Evolutionary conservation across 176 grass and related monocot genomes (phyloP), one percentile per base, ranked within the genome.

Genomic region (Hordeum vulgare): DNA sequence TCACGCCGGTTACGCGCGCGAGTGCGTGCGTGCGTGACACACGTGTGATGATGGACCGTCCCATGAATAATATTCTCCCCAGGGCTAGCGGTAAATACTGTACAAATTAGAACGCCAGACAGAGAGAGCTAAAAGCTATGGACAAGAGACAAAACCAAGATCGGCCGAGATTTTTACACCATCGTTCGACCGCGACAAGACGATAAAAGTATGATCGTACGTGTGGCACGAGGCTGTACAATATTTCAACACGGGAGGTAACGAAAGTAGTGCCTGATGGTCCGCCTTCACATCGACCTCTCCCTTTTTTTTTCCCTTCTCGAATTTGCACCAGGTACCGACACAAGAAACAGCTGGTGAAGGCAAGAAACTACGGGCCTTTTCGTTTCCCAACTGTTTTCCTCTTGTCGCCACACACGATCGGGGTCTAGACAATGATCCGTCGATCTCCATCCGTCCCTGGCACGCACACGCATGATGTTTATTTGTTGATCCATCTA

Each of bases 341-440:
- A 71, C 69, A 75, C 34, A 68, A 86, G 47, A 51, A 86, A 68
- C 68, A 86, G 79, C 84, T 74, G 74, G 84, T 66, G 88, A 51
- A 61, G 51, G 68, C 75, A 80, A 86, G 86, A 86, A 61, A 27
- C 15, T 20, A 7, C 6, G 1, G 1, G 24, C 75, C 80, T 83
- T 86, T 86, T 18, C 1, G 47, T 83, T 49, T 6, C 64, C 9
- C 26, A 65, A 24, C 81, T 17, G 25, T 81, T 81, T 85, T 61
- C 71, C 57, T 56, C 61, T 71, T 83, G 83, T 86, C 83, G 88
- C 54, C 61, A 80, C 83, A 72, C 54, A 34, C 79, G 41, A 61
- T 66, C 64, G 31, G 68, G 68, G 14, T 49, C 25, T 25, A 76
- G 90, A 86, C 74, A 92, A 76, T 80, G 54, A 45, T 45, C 69